Base-by-base conservation (phyloP, 1,284 basidiomycete species). In the Ceratobasidium sp. region DNA sequence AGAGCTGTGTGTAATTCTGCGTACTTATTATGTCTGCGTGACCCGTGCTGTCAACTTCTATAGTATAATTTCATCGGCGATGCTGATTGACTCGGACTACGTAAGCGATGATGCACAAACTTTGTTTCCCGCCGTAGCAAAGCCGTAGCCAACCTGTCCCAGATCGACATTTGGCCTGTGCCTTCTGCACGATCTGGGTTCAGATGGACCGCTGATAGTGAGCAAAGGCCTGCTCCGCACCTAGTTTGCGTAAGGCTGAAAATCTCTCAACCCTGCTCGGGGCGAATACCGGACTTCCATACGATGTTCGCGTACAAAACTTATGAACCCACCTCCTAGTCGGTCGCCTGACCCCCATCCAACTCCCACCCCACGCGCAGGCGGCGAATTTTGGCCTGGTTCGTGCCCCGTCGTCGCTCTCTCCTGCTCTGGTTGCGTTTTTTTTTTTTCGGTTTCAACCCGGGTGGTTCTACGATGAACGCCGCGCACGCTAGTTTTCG, bases 11-110 rank as follows among this genome's bases (percentile, higher is more conserved):
- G 66, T 59, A 71, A 61, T 49, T 6, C 37, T 37, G 43, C 56
- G 56, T 56, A 41, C 68, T 61, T 59, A 71, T 71, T 29, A 61
- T 71, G 68, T 71, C 59, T 71, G 68, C 48, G 29, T 69, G 58
- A 46, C 43, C 37, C 53, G 24, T n/a, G 51, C 39, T 27, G 7
- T 63, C 41, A 46, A 63, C 11, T 46, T 46, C 6, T 69, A 39
- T 41, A 56, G 34, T 39, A 14, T 34, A 54, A 37, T 51, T 48
- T 34, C 49, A 49, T 66, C 31, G 48, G 24, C 65, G 59, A 62
- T 69, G 29, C 37, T 69, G 65, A 69, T 69, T 43, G 8, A 24
- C 37, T 58, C 43, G 16, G 31, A 37, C 65, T 69, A 69, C 65
- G 65, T 69, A 69, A 69, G 65, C 56, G 53, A 43, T 13, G 22